phyloP scores from a whole-genome alignment of 306 rosid genomes.

The Betula pendula region DNA sequence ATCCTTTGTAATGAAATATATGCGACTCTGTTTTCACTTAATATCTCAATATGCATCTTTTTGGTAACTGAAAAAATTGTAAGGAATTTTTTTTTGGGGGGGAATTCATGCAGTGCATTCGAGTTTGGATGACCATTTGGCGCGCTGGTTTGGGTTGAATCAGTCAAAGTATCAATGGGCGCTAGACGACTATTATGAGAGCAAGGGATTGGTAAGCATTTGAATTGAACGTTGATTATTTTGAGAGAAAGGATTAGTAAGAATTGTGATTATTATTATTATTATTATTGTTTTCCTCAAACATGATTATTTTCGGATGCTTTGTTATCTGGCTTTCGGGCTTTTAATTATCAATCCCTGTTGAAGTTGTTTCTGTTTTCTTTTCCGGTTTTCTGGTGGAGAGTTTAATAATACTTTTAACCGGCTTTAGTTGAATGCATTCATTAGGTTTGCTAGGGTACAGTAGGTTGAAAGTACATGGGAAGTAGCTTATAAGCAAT shows the following conservation, averaged over 20 bases:
- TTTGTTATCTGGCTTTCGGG: not conserved
- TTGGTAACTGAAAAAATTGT: not conserved
- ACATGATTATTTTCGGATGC: not conserved
- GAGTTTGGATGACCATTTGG: conserved; percentile 93
- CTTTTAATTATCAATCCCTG: not conserved
- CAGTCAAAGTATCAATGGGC: conserved; percentile 99
- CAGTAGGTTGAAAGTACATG: not conserved
- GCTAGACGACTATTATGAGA: conserved; percentile 88
- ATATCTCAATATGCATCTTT: not conserved
- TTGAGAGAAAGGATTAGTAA: not conserved
- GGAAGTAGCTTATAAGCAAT: not conserved
- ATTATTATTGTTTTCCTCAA: not conserved
- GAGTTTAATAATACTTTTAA: not conserved
- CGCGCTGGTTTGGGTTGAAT: conserved; percentile 97
- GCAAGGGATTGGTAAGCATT: conserved; percentile 80
- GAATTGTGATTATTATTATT: too few relatives aligned
- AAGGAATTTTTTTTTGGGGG: not conserved
- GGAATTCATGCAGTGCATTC: conserved; percentile 70
- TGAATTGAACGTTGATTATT: conserved; percentile 18
- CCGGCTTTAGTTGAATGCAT: not conserved
- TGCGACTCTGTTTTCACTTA: not conserved
- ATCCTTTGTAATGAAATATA: not conserved
- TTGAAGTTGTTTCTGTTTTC: not conserved
- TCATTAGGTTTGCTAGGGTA: not conserved
- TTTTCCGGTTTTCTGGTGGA: not conserved